Evolutionary conservation across 2,329 filamentous ascomycete species (phyloP).

Genomic region (Penicillium sp.): DNA sequence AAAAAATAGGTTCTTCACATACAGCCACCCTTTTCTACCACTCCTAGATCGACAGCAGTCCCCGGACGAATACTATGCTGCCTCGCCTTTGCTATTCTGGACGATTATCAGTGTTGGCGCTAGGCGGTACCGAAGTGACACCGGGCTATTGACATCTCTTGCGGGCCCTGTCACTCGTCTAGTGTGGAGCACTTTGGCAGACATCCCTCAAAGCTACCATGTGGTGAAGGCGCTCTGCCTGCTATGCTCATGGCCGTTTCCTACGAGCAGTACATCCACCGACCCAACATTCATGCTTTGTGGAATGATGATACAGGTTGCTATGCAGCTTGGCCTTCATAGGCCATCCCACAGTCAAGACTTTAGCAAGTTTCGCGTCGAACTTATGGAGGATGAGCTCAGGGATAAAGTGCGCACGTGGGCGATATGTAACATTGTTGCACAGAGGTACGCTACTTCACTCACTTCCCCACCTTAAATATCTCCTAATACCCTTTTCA

Average conservation of each 20-base stretch:
- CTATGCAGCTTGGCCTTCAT: slow-evolving; percentile 70
- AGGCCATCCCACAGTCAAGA: slow-evolving; percentile 66
- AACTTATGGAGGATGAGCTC: slow-evolving; percentile 65
- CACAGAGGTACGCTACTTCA: slow-evolving; percentile 58
- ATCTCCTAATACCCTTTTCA: slow-evolving; percentile 29
- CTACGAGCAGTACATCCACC: slow-evolving; percentile 65
- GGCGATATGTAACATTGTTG: slow-evolving; percentile 70
- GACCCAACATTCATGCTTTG: slow-evolving; percentile 69
- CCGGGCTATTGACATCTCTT: slow-evolving; percentile 57
- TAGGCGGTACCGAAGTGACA: slow-evolving; percentile 61
- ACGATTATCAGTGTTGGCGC: slow-evolving; percentile 66
- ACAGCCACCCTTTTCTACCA: slow-evolving; percentile 68
- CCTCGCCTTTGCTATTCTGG: slow-evolving; percentile 70
- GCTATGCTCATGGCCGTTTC: slow-evolving; percentile 68
- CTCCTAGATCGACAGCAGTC: slow-evolving; percentile 61
- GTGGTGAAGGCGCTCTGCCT: slow-evolving; percentile 67
- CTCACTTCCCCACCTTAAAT: background rate
- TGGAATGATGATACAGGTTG: slow-evolving; percentile 69
- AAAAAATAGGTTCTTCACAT: slow-evolving; percentile 61
- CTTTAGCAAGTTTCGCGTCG: slow-evolving; percentile 55
- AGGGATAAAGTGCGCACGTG: slow-evolving; percentile 68
- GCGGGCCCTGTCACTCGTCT: slow-evolving; percentile 59
- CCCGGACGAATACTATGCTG: slow-evolving; percentile 61
- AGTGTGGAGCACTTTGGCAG: slow-evolving; percentile 64
- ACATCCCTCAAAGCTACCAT: slow-evolving; percentile 67